Conservation (phyloP, 805 yeast species). For the Candida nanaspora region DNA sequence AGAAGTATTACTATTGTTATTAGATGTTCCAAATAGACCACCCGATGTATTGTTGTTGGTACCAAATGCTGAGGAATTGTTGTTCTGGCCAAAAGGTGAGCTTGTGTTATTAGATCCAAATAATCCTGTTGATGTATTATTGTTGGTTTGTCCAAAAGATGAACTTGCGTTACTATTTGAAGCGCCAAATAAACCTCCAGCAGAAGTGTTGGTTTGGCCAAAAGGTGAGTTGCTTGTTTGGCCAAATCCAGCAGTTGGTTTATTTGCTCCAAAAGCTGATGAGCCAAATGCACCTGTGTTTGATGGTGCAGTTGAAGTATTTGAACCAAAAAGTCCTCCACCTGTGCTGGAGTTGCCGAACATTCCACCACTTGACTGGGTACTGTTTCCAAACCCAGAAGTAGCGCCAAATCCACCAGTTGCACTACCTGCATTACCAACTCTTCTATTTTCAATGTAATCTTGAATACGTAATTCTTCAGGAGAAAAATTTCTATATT, state of each 20-base stretch:
- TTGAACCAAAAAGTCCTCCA: conserved; percentile 11
- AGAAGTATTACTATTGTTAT: conserved; percentile 5
- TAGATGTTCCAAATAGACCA: conserved; percentile 11
- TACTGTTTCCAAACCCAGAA: conserved; percentile 20
- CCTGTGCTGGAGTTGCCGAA: conserved; percentile 31
- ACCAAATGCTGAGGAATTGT: conserved; percentile 10
- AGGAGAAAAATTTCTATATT: conserved; percentile 69
- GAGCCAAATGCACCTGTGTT: conserved; percentile 22
- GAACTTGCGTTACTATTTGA: conserved; percentile 8
- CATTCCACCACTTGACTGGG: conserved; percentile 21
- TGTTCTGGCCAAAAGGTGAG: conserved; percentile 14
- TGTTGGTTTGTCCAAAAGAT: conserved; percentile 15
- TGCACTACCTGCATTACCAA: conserved; percentile 32
- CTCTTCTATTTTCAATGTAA: conserved; percentile 66
- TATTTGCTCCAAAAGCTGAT: conserved; percentile 10
- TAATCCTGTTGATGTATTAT: conserved; percentile 13
- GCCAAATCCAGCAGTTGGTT: conserved; percentile 17
- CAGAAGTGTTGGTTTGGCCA: conserved; percentile 13
- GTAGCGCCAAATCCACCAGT: conserved; percentile 23
- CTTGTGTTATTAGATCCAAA: conserved; percentile 14
- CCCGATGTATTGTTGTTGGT: conserved; percentile 12
- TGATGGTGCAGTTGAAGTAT: conserved; percentile 5
- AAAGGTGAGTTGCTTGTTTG: conserved; percentile 5
- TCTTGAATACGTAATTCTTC: conserved; percentile 90
- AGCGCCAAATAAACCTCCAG: conserved; percentile 17